Conservation (phyloP, 805 yeast genomes). For the Pichia paraexigua region DNA sequence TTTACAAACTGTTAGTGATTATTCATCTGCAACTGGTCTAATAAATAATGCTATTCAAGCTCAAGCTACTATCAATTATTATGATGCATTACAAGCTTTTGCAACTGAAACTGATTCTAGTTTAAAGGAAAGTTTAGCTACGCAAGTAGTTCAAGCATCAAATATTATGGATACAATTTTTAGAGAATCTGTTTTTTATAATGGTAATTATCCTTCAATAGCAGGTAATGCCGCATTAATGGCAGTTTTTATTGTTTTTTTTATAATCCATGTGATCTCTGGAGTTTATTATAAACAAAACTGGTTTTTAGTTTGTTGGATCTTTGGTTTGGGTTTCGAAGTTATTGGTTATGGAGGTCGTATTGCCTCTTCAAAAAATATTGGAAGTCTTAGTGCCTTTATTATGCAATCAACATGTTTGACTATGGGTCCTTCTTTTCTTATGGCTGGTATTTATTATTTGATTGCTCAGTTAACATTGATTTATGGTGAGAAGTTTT, state of each 20-base stretch:
- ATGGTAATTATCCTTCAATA: neutral
- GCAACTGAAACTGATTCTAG: no score
- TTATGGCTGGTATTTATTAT: constrained; percentile 72
- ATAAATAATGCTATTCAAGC: no score
- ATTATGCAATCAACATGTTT: constrained; percentile 53
- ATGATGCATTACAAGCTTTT: no score
- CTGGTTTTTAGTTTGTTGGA: constrained; percentile 57
- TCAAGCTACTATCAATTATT: no score
- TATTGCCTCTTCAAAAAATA: constrained; percentile 32
- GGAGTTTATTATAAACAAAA: constrained; percentile 29
- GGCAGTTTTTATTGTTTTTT: no score
- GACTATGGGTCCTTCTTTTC: constrained; percentile 68
- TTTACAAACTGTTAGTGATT: no score
- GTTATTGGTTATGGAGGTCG: constrained; percentile 59
- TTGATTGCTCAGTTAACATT: constrained; percentile 53
- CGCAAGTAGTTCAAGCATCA: no score
- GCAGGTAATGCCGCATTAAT: neutral
- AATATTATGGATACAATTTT: no score
- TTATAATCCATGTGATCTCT: no score
- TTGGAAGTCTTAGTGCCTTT: constrained; percentile 30
- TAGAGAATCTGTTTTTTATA: no score
- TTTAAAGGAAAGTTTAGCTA: no score
- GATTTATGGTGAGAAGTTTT: constrained; percentile 46
- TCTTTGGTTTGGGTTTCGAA: constrained; percentile 51
- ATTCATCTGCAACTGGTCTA: no score